Conservation (phyloP, 768 basidiomycete species). For the Russula compacta region DNA sequence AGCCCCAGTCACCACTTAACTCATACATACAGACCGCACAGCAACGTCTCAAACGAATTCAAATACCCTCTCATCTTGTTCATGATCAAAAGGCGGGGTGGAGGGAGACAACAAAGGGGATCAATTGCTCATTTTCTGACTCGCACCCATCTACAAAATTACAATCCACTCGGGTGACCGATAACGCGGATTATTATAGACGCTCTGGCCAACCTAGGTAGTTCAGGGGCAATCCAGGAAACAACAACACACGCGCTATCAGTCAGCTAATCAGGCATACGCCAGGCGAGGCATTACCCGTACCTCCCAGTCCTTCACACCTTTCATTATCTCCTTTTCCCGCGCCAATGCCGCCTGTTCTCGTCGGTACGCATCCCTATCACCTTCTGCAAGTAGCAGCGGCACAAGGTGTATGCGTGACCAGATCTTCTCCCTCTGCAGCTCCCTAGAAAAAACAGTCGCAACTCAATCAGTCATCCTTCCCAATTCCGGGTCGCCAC, state of each 20-base stretch:
- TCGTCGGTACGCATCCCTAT: conserved; percentile 81
- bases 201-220: conserved; percentile 69
- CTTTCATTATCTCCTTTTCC: conserved; percentile 91
- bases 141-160: conserved; percentile 37
- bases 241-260: conserved; percentile 17
- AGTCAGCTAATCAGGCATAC: conserved; percentile 22
- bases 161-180: conserved; percentile 48
- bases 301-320: conserved; percentile 91
- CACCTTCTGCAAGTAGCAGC: conserved; percentile 84
- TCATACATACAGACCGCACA: not conserved
- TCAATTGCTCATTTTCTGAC: not conserved
- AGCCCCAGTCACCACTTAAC: not conserved
- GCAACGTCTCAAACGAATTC: not conserved
- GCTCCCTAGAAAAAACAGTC: conserved; percentile 51
- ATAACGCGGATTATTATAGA: conserved; percentile 76
- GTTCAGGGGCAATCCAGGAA: conserved; percentile 15
- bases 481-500: conserved; percentile 8
- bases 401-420: conserved; percentile 92
- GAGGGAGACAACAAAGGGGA: not conserved
- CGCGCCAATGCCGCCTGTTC: conserved; percentile 65
- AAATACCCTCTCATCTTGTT: no score
- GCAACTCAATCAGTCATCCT: conserved; percentile 14
- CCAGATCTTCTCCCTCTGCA: conserved; percentile 90
- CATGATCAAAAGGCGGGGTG: not conserved
- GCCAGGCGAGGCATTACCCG: conserved; percentile 28